Conservation (phyloP, 2,329 filamentous ascomycete species). For the Bretziella fagacearum region DNA sequence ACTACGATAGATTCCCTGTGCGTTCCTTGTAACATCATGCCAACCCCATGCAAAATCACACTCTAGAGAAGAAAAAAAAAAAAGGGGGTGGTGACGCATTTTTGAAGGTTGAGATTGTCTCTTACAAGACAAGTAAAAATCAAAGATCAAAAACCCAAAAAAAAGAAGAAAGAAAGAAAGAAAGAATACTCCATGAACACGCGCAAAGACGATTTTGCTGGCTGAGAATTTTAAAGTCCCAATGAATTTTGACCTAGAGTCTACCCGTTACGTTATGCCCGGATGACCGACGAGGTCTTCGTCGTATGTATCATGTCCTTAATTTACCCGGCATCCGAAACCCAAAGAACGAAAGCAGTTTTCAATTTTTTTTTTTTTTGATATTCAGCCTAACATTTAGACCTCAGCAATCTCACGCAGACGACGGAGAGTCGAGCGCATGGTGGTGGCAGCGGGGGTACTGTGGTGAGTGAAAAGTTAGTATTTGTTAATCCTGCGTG, state of each 20-base stretch:
- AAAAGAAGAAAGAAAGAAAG: neutral
- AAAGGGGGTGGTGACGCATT: neutral
- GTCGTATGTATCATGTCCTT: conserved; percentile 14
- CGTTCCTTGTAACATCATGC: too few species aligned
- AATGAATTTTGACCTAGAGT: conserved; percentile 15
- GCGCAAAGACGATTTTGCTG: neutral
- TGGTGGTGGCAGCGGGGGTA: conserved; percentile 82
- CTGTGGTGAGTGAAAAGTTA: conserved; percentile 32
- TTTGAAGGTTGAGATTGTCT: conserved; percentile 4
- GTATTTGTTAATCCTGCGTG: conserved; percentile 13
- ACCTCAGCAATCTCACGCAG: conserved; percentile 95
- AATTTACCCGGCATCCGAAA: conserved; percentile 13
- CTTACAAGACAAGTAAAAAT: conserved; percentile 3
- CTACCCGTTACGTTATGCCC: conserved; percentile 15
- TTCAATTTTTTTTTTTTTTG: conserved; percentile 17
- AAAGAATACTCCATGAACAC: conserved; percentile 9
- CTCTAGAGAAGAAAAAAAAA: neutral
- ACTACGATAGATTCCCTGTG: too few species aligned
- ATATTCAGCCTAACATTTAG: conserved; percentile 33
- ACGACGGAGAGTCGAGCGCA: conserved; percentile 91
- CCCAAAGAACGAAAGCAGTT: conserved; percentile 15
- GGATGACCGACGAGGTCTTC: conserved; percentile 12
- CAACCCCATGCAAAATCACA: too few species aligned
- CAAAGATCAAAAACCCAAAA: neutral
- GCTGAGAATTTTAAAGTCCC: conserved; percentile 13